Evolutionary conservation across 306 rosid genomes (phyloP).

Genomic region (Cajanus cajan): DNA sequence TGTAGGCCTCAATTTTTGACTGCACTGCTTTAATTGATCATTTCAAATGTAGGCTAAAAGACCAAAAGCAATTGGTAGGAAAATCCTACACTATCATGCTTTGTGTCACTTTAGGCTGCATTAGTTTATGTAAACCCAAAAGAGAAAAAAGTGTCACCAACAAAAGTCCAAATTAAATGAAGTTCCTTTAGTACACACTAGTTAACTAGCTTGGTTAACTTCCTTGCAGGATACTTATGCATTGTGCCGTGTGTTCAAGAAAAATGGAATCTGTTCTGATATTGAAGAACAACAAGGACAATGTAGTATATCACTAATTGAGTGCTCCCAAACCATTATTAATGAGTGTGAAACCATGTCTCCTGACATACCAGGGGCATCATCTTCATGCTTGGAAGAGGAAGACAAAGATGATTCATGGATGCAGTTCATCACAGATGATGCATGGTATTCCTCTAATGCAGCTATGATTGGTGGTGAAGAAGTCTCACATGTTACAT

Average conservation of each 20-base stretch:
- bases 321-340: slow-evolving; percentile 51
- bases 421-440: slow-evolving; percentile 96
- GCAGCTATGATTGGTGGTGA: slow-evolving; percentile 44
- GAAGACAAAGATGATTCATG: slow-evolving; percentile 96
- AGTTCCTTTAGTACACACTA: slow-evolving; percentile 16
- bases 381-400: slow-evolving; percentile 70
- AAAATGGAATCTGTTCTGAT: slow-evolving; percentile 91
- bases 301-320: slow-evolving; percentile 53
- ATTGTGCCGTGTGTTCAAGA: slow-evolving; percentile 94
- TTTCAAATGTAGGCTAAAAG: slow-evolving; percentile 29
- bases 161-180: slow-evolving; percentile 19
- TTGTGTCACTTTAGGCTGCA: neutral
- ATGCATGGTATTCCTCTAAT: slow-evolving; percentile 84
- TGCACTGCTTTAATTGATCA: slow-evolving; percentile 20
- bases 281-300: slow-evolving; percentile 78
- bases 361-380: slow-evolving; percentile 67
- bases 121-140: neutral
- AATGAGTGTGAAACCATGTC: slow-evolving; percentile 80
- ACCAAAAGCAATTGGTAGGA: slow-evolving; percentile 11
- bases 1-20: slow-evolving; percentile 45
- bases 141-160: neutral
- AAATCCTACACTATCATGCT: slow-evolving; percentile 18
- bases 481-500: slow-evolving; percentile 64
- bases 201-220: slow-evolving; percentile 6
- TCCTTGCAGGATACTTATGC: slow-evolving; percentile 91